Evolutionary conservation across 306 rosid species (phyloP).

Genomic region (Rosa lucieae): DNA sequence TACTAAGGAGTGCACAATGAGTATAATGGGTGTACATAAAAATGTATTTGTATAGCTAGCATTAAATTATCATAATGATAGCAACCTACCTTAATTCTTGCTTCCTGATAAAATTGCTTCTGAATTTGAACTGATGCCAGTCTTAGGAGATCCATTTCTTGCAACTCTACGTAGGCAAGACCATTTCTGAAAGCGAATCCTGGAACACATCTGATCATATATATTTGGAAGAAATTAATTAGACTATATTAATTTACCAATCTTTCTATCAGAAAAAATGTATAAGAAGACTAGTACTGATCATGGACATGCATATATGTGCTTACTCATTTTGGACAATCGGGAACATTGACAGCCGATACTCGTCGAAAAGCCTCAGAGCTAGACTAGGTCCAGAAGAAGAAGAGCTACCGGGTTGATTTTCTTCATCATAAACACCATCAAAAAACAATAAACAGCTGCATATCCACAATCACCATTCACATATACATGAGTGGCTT

Average conservation of each 20-base stretch:
- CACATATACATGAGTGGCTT: background rate
- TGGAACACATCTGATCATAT: constrained; percentile 55
- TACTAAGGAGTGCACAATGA: constrained; percentile 4
- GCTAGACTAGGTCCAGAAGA: constrained; percentile 48
- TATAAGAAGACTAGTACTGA: background rate
- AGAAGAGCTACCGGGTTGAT: constrained; percentile 44
- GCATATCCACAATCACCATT: background rate
- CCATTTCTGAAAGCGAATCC: constrained; percentile 63
- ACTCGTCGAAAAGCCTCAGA: constrained; percentile 53
- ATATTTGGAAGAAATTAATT: background rate
- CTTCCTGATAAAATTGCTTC: constrained; percentile 69
- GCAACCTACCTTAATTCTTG: constrained; percentile 69
- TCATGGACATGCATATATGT: background rate
- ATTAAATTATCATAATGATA: background rate
- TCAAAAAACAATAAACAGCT: constrained; percentile 62
- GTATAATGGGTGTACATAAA: background rate
- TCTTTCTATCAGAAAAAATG: background rate
- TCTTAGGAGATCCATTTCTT: constrained; percentile 53
- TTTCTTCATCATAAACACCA: constrained; percentile 59
- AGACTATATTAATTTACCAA: background rate
- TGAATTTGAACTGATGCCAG: constrained; percentile 51
- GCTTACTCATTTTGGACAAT: constrained; percentile 60
- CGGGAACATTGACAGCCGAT: constrained; percentile 36
- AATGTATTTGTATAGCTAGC: background rate
- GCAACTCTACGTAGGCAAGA: constrained; percentile 50